A percentile compares a stretch with the other conserved stretches of the same genome.
phyloP scores from a whole-genome alignment of 352 stramenopile species.

The Phytophthora parvispora region DNA sequence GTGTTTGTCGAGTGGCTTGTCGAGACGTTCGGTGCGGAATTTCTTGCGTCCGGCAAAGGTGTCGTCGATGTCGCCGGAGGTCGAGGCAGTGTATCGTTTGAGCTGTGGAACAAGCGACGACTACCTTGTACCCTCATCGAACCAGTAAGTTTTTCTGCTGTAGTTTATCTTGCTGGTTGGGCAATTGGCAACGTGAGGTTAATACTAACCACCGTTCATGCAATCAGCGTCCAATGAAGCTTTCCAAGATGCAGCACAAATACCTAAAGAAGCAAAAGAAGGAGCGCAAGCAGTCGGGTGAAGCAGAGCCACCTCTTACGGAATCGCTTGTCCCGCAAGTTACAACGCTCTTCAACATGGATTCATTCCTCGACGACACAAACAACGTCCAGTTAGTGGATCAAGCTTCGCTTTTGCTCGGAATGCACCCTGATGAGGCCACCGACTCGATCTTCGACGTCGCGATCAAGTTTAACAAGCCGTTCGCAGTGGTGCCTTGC shows the following conservation, averaged over 20 bases:
- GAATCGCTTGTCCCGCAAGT: slow-evolving; percentile 73
- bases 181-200: slow-evolving; percentile 5
- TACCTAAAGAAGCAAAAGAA: slow-evolving; percentile 74
- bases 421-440: slow-evolving; percentile 97
- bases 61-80: slow-evolving; percentile 89
- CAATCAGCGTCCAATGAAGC: slow-evolving; percentile 72
- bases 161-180: not conserved
- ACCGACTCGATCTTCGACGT: slow-evolving; percentile 96
- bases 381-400: slow-evolving; percentile 67
- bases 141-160: slow-evolving; percentile 54
- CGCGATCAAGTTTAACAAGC: slow-evolving; percentile 90
- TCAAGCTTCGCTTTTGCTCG: slow-evolving; percentile 87
- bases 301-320: slow-evolving; percentile 10
- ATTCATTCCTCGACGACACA: slow-evolving; percentile 57
- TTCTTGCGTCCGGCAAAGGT: slow-evolving; percentile 57
- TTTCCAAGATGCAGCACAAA: slow-evolving; percentile 78
- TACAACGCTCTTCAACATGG: slow-evolving; percentile 71
- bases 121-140: slow-evolving; percentile 85
- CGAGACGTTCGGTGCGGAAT: slow-evolving; percentile 62
- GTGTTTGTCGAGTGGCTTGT: slow-evolving; percentile 87
- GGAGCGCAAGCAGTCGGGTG: slow-evolving; percentile 23
- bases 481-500: slow-evolving; percentile 97
- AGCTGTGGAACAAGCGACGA: slow-evolving; percentile 86
- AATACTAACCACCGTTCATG: slow-evolving; percentile 15
- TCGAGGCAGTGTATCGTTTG: slow-evolving; percentile 82